Percentiles rank a stretch among this genome's conserved stretches.
Conservation (phyloP, 371 early-diverging fungal genomes). For the Actinomortierella wolfii region DNA sequence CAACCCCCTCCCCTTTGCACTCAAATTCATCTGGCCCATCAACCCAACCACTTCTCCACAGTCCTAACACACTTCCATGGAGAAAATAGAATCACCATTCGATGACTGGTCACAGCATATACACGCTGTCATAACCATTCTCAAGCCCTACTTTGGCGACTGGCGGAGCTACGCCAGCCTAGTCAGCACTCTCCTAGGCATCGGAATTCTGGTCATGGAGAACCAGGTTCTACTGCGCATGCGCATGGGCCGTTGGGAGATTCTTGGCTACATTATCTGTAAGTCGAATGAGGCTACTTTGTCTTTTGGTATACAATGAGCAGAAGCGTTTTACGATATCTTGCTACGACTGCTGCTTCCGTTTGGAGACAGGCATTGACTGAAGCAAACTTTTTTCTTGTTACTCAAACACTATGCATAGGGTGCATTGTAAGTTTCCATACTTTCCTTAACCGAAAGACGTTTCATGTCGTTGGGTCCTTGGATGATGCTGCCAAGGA, state of each 20-base stretch:
- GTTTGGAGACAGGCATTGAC: too few species aligned
- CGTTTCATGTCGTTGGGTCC: too few species aligned
- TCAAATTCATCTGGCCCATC: too few species aligned
- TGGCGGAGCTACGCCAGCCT: constrained; percentile 40
- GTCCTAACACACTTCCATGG: too few species aligned
- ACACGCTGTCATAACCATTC: constrained; percentile 37
- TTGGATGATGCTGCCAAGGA: too few species aligned
- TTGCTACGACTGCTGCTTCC: neutral
- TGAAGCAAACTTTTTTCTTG: neutral
- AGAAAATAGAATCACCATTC: constrained; percentile 27
- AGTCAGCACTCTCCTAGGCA: constrained; percentile 25
- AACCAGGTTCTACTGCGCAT: constrained; percentile 39
- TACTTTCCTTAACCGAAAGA: too few species aligned
- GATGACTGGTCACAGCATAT: constrained; percentile 38
- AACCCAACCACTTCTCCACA: too few species aligned
- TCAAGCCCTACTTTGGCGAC: constrained; percentile 43
- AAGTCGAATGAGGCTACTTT: constrained; percentile 1
- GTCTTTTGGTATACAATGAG: too few species aligned
- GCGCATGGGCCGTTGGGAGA: constrained; percentile 43
- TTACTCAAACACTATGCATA: neutral
- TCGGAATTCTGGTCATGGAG: constrained; percentile 37
- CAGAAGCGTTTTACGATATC: too few species aligned
- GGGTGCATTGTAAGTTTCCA: constrained; percentile 43
- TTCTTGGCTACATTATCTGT: constrained; percentile 30
- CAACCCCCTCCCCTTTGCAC: too few species aligned